Evolutionary conservation across 2,329 filamentous ascomycete species (phyloP).

Genomic region (Mycosphaerella sp.): DNA sequence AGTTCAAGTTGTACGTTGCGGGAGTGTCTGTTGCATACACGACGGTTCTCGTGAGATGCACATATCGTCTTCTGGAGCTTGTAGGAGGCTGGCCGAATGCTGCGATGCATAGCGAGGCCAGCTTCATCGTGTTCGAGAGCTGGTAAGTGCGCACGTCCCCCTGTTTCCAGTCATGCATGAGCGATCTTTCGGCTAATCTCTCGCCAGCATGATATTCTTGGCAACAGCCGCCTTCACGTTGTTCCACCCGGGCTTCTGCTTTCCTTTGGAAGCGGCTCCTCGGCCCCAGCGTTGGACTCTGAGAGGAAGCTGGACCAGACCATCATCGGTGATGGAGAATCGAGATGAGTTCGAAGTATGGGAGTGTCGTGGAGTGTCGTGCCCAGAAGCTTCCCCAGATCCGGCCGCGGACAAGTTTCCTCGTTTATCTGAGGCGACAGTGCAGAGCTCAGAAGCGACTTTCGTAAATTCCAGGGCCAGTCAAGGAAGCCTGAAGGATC

Average conservation of each 20-base stretch:
- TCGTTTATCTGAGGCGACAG: not conserved
- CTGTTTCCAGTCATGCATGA: not conserved
- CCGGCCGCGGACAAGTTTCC: not conserved
- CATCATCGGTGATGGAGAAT: not conserved
- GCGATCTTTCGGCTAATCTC: not conserved
- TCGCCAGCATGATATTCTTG: conserved; percentile 1
- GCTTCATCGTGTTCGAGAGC: conserved; percentile 5
- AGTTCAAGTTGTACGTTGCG: conserved; percentile 6
- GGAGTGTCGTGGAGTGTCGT: not conserved
- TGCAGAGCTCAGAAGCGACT: not conserved
- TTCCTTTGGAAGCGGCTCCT: not conserved
- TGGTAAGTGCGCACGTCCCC: not conserved
- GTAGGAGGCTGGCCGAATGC: conserved; percentile 1
- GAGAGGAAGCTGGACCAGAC: not conserved
- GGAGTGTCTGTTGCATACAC: conserved; percentile 4
- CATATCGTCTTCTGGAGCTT: not conserved
- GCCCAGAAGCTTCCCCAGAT: not conserved
- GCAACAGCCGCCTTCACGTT: conserved; percentile 6
- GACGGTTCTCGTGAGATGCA: conserved; percentile 1
- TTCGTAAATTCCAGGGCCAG: not conserved
- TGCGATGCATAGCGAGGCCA: conserved; percentile 4
- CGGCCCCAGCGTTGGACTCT: not conserved
- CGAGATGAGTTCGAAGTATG: not conserved
- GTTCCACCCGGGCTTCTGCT: conserved; percentile 9
- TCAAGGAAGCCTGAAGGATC: not conserved